These are phyloP conservation scores for Anthracocystis walkeri DNA, from an alignment of 1,284 basidiomycete species.

Conservation along the genomic window DNA sequence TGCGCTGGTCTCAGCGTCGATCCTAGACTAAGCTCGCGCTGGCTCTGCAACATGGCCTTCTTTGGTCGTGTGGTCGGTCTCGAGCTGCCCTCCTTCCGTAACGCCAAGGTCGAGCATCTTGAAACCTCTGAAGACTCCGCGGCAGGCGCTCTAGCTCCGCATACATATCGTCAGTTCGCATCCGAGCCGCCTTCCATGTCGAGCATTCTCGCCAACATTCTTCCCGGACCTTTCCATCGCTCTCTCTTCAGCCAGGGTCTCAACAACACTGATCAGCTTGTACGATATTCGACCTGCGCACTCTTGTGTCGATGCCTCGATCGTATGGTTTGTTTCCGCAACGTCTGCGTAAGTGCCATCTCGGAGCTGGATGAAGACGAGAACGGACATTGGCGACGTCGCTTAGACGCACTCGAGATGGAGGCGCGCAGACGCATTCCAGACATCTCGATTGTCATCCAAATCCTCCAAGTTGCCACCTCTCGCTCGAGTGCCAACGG, in stretches of 20 bases:
- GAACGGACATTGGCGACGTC: constrained; percentile 61
- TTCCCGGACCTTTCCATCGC: constrained; percentile 51
- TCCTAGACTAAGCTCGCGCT: constrained; percentile 85
- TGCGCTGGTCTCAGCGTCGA: constrained; percentile 80
- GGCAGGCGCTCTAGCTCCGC: constrained; percentile 42
- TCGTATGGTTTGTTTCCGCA: constrained; percentile 43
- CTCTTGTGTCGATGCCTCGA: constrained; percentile 72
- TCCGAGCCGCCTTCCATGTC: constrained; percentile 80
- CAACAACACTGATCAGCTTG: constrained; percentile 74
- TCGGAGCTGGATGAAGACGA: constrained; percentile 78
- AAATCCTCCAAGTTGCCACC: constrained; percentile 67
- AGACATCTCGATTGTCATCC: constrained; percentile 68
- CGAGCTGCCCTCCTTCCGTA: constrained; percentile 75
- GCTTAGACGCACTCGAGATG: constrained; percentile 40
- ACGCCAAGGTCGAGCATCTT: constrained; percentile 58
- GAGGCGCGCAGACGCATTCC: constrained; percentile 54
- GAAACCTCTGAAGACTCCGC: constrained; percentile 73
- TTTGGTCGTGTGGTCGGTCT: constrained; percentile 81
- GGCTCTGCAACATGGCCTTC: constrained; percentile 88
- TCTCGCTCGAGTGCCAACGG: constrained; percentile 14
- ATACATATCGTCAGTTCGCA: constrained; percentile 70
- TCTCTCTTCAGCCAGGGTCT: constrained; percentile 80
- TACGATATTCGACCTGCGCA: constrained; percentile 84
- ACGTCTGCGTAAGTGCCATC: constrained; percentile 32
- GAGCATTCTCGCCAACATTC: constrained; percentile 72